Base-by-base conservation (phyloP, 768 basidiomycete species). In the Agaricus blazei region DNA sequence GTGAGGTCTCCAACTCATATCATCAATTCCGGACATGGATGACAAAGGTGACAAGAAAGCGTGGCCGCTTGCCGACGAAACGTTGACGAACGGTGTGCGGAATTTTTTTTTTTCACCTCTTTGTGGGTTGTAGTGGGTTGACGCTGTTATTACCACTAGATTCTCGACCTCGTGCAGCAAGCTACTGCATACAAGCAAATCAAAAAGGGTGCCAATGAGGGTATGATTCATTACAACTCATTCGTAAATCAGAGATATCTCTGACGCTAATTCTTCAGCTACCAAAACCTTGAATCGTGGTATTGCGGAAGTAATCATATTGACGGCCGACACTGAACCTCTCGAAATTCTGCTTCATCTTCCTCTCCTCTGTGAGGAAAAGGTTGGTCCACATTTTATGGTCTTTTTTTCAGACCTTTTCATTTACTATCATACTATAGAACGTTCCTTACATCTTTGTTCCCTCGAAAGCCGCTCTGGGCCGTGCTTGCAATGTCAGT, bases 161-260 rank as follows among this genome's bases (percentile, higher is more conserved):
- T 98, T 65, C 81, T 99, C 52, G 96, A 98, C 66, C 79, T 98
- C 55, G 89, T 97, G 31, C 93, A 97, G 68, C 91, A 96, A 73
- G 95, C 96, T 41, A 78, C 83, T n/a, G 88, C 94, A 71, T 97
- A 96, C 78, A 98, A 98, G 75, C 95, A 98, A 71, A 75, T 98
- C 47, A 98, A 98, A 77, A 98, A 98, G 76, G 96, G 97, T 58
- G 97, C 97, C 42, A 99, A 99, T 72, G 97, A 99, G 83, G 90
- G 92, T 90, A 48, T 36, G 19, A 28, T 55, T 26, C 1, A 3
- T 11, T 3, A 34, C 3, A 8, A 11, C 34, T 34, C 19, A 19
- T 34, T 11, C 11, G 8, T 11, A 2, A n/a, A 29, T 9, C 4
- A 4, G 9, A 14, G 15, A 29, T 24, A 7, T 31, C 54, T 24